A percentile compares a stretch with the other conserved stretches of the same genome.
Conservation (phyloP, 148 eudicot genomes). For the Spergularia bocconei region DNA sequence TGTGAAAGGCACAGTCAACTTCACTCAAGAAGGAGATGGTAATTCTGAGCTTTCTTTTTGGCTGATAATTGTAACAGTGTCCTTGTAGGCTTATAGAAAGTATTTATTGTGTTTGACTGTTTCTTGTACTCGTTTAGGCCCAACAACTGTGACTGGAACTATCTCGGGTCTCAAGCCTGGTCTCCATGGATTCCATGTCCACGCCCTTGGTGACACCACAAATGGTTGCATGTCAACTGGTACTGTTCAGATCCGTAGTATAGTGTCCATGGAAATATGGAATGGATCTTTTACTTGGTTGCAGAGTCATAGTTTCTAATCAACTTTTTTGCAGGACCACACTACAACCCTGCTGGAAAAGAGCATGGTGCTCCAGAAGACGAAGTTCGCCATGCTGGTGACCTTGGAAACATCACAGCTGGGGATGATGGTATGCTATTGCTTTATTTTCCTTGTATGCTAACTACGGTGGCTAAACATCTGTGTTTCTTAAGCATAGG, state of each 20-base stretch:
- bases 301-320: background rate
- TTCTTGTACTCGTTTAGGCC: constrained; percentile 39
- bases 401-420: constrained; percentile 88
- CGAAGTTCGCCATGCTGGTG: constrained; percentile 93
- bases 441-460: background rate
- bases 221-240: constrained; percentile 99
- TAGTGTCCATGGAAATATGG: background rate
- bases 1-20: constrained; percentile 73
- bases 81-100: background rate
- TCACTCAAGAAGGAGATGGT: constrained; percentile 87
- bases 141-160: constrained; percentile 78
- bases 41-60: constrained; percentile 16
- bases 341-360: constrained; percentile 82
- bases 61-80: background rate
- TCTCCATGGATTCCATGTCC: constrained; percentile 96
- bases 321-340: constrained; percentile 63
- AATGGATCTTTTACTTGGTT: constrained; percentile 8
- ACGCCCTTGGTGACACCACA: constrained; percentile 98
- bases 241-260: constrained; percentile 22
- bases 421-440: constrained; percentile 80
- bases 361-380: constrained; percentile 98
- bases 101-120: background rate
- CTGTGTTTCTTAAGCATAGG: background rate
- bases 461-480: no score
- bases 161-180: constrained; percentile 88